Evolutionary conservation across 2,329 filamentous ascomycete genomes (phyloP), one percentile per base, ranked within the genome.

Genomic region (Fusarium temperatum): DNA sequence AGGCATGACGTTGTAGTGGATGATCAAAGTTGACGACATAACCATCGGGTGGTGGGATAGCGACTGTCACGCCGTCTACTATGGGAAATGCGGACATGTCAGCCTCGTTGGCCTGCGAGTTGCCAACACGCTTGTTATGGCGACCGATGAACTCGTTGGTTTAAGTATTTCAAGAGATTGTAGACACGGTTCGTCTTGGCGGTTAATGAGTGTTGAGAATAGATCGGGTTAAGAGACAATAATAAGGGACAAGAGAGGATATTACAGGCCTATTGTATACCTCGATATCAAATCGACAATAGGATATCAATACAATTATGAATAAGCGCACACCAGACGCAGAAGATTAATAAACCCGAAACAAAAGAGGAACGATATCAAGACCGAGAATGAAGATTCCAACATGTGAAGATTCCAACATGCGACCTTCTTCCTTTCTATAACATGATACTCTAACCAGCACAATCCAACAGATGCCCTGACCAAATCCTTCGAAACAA

Each of bases 21-120:
- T 82, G 67, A 7, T 78, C 75, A 51, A 83, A 82, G 65, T 83
- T 70, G 30, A 82, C 78, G 4, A 73, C 61, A 58, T 82, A 83
- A n/a, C 72, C 80, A 2, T 71, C 64, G 0, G 82, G 82, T 8
- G 81, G 74, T 4, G 35, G 47, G 10, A 78, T 54, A 17, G 64
- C 74, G 28, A 78, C 75, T 14, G 53, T 51, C 14, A 77, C 63
- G 38, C 76, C 73, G 18, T 75, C 38, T 38, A 77, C 32, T 9
- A 60, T 58, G 4, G 76, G 75, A 13, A 73, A 78, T 10, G 30
- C n/a, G 20, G 60, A 8, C 70, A 75, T 76, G 48, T 15, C 32
- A 17, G 45, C 39, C 26, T 57, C 30, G 8, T 20, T 48, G 51
- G 28, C 45, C 66, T 48, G 41, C 41, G 41, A 58, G 44, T 24